These are phyloP conservation scores for Irpex rosettiformis DNA, from an alignment of 1,284 basidiomycete species.

Conservation along the genomic window DNA sequence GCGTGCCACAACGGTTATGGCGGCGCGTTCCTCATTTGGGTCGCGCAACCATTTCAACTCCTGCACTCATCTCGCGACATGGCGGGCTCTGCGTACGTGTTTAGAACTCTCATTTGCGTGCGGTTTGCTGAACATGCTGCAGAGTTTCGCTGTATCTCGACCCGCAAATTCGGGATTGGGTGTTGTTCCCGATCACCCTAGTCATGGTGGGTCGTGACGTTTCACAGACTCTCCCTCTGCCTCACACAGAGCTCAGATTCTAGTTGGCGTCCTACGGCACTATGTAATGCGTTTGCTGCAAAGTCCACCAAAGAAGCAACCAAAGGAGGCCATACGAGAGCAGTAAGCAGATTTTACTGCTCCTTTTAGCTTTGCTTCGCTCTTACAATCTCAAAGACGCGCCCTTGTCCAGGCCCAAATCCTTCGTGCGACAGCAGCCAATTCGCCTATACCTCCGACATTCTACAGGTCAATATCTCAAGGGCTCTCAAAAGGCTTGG, in stretches of 20 bases:
- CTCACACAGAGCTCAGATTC: slow-evolving; percentile 51
- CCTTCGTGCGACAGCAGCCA: slow-evolving; percentile 74
- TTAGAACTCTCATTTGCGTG: not conserved
- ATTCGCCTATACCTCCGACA: slow-evolving; percentile 75
- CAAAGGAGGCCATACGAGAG: slow-evolving; percentile 82
- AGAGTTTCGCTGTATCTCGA: slow-evolving; percentile 84
- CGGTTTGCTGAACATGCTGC: slow-evolving; percentile 3
- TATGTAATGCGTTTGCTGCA: slow-evolving; percentile 90
- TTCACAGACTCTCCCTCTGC: not conserved
- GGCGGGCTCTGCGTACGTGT: slow-evolving; percentile 29
- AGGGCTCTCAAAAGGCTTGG: slow-evolving; percentile 68
- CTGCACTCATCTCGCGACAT: slow-evolving; percentile 15
- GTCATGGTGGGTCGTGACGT: slow-evolving; percentile 75
- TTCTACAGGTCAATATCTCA: slow-evolving; percentile 77
- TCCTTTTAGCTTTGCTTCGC: slow-evolving; percentile 5
- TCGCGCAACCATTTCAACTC: not conserved
- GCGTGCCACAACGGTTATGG: slow-evolving; percentile 3
- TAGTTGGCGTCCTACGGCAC: slow-evolving; percentile 92
- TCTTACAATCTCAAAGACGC: slow-evolving; percentile 49
- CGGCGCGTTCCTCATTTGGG: not conserved
- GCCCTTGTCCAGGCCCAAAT: slow-evolving; percentile 82
- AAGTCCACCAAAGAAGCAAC: slow-evolving; percentile 78
- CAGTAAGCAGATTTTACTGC: slow-evolving; percentile 61
- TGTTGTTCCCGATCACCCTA: slow-evolving; percentile 94
- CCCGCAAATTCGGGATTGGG: slow-evolving; percentile 92